Percentiles rank a stretch among this genome's conserved stretches.
Conservation (phyloP, 2,329 filamentous ascomycete genomes). For the Nothophoma quercina region DNA sequence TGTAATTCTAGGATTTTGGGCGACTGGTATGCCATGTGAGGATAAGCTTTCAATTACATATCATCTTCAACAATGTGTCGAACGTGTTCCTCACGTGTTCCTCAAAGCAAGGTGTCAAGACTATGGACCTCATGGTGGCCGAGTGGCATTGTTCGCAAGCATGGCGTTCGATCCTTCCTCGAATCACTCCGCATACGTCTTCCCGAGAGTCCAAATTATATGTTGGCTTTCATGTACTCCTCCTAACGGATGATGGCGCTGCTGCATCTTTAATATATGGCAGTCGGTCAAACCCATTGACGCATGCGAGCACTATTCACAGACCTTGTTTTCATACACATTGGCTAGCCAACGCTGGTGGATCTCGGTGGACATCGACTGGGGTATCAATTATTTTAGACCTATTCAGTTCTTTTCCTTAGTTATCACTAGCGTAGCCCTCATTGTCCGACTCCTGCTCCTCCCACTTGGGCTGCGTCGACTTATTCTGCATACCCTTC, state of each 20-base stretch:
- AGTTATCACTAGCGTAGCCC: constrained; percentile 43
- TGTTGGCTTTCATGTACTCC: constrained; percentile 88
- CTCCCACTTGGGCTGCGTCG: constrained; percentile 35
- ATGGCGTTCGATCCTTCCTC: constrained; percentile 86
- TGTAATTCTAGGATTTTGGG: constrained; percentile 37
- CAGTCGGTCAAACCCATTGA: no score
- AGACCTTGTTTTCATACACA: no score
- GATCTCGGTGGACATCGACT: no score
- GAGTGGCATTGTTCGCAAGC: no score
- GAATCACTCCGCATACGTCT: constrained; percentile 72
- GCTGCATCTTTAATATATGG: no score
- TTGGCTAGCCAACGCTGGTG: no score
- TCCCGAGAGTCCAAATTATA: constrained; percentile 81
- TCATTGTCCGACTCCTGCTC: constrained; percentile 46
- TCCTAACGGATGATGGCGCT: constrained; percentile 91
- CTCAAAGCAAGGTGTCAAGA: no score
- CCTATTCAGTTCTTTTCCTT: constrained; percentile 4
- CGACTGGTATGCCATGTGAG: neutral
- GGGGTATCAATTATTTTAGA: constrained; percentile 2
- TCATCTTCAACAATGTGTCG: neutral
- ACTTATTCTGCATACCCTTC: constrained; percentile 38
- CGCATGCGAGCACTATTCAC: no score
- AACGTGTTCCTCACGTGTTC: neutral
- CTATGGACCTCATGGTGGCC: no score
- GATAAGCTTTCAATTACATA: constrained; percentile 18